A percentile compares a stretch with the other conserved stretches of the same genome.
Evolutionary conservation across 371 early-diverging fungal genomes (phyloP).

Genomic region (Smittium mucronatum): DNA sequence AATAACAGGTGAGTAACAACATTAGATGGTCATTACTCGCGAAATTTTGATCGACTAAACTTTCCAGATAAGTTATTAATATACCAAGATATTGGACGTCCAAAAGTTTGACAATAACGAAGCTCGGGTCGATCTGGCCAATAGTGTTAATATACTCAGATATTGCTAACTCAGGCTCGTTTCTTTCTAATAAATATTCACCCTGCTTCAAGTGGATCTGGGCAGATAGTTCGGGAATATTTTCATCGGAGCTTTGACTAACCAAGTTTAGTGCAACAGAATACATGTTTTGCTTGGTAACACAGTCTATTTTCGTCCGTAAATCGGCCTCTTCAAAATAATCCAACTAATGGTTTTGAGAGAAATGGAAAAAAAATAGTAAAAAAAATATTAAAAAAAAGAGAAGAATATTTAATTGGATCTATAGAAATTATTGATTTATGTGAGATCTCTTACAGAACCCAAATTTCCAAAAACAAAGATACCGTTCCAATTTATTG

Average conservation of each 20-base stretch:
- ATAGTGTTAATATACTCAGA: conserved; percentile 81
- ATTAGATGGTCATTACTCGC: conserved; percentile 92
- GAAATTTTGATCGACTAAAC: conserved; percentile 64
- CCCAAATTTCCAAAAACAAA: conserved; percentile 68
- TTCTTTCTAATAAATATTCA: conserved; percentile 77
- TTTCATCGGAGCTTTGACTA: conserved; percentile 39
- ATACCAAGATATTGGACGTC: conserved; percentile 86
- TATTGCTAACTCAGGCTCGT: conserved; percentile 84
- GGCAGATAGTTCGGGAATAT: conserved; percentile 55
- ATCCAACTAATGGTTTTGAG: conserved; percentile 32
- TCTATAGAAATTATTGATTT: too few species aligned
- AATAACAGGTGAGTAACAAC: conserved; percentile 89
- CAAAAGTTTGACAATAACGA: conserved; percentile 87
- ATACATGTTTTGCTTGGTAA: conserved; percentile 78
- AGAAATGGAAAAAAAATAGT: background rate
- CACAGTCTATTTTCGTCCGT: conserved; percentile 66
- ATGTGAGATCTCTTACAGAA: conserved; percentile 43
- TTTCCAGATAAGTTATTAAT: conserved; percentile 76
- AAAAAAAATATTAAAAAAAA: background rate
- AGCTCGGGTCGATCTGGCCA: conserved; percentile 86
- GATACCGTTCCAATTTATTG: conserved; percentile 81
- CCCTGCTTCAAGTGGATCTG: conserved; percentile 88
- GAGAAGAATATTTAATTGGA: too few species aligned
- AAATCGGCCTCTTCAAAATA: conserved; percentile 80
- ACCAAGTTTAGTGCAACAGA: conserved; percentile 71